Evolutionary conservation across 2,329 filamentous ascomycete species (phyloP).

Genomic region (Talaromyces marneffei): DNA sequence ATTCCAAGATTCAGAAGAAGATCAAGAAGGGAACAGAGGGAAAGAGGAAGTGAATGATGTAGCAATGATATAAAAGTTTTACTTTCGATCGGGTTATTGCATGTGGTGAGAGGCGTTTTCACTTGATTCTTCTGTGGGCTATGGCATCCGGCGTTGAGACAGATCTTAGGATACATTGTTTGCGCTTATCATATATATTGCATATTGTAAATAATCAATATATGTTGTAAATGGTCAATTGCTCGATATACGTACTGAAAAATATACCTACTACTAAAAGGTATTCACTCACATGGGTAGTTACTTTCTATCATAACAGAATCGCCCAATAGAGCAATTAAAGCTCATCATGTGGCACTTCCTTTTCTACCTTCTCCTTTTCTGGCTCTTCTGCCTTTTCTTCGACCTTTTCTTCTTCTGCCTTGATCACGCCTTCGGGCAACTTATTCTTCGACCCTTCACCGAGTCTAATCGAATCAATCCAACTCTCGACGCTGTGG

Average conservation of each 20-base stretch:
- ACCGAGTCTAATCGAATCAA: conserved; percentile 85
- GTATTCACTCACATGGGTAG: not conserved
- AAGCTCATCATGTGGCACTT: conserved; percentile 17
- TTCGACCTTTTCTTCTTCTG: conserved; percentile 26
- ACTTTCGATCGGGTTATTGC: conserved; percentile 4
- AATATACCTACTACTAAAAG: not conserved
- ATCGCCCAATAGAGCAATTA: conserved; percentile 1
- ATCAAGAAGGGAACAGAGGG: conserved; percentile 42
- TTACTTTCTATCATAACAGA: conserved; percentile 5
- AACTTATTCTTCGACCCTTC: conserved; percentile 75
- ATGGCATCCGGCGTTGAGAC: conserved; percentile 5
- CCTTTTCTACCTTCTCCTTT: conserved; percentile 8
- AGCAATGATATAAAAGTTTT: conserved; percentile 2
- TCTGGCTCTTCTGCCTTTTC: conserved; percentile 22
- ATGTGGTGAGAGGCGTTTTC: conserved; percentile 12
- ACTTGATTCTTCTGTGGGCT: not conserved
- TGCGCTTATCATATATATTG: not conserved
- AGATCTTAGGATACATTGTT: not conserved
- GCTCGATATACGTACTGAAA: not conserved
- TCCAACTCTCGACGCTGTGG: conserved; percentile 70
- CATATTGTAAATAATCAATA: conserved; percentile 5
- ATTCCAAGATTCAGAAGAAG: conserved; percentile 40
- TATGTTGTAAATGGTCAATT: conserved; percentile 1
- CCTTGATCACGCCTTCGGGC: conserved; percentile 54
- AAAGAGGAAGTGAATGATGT: conserved; percentile 26